Evolutionary conservation across 2,329 filamentous ascomycete genomes (phyloP).

Genomic region (Tolypocladium endophyticum): DNA sequence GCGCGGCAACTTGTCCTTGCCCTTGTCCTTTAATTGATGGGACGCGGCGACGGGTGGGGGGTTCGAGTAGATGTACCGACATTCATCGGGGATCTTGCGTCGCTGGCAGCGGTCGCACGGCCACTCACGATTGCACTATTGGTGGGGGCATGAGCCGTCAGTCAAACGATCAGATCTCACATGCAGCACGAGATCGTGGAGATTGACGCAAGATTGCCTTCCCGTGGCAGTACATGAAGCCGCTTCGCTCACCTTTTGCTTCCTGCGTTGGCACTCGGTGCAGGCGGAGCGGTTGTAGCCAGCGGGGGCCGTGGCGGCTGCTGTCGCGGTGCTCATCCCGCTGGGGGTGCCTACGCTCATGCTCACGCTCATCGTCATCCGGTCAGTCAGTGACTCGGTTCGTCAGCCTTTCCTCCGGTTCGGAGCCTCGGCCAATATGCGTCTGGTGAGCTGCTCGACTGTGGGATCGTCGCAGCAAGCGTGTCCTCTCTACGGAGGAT

Average conservation of each 20-base stretch:
- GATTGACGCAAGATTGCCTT: background rate
- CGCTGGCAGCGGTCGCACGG: slow-evolving; percentile 21
- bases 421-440: background rate
- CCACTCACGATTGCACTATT: slow-evolving; percentile 21
- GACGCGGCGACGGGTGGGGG: background rate
- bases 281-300: slow-evolving; percentile 24
- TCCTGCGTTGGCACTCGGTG: slow-evolving; percentile 30
- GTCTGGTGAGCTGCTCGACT: background rate
- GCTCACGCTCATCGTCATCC: background rate
- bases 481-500: background rate
- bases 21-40: slow-evolving; percentile 2
- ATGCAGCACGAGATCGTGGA: background rate
- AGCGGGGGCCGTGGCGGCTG: background rate
- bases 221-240: background rate
- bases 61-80: slow-evolving; percentile 13
- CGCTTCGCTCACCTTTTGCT: slow-evolving; percentile 21
- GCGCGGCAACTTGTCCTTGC: background rate
- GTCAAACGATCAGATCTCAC: background rate
- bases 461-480: background rate
- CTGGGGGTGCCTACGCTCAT: background rate
- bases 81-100: slow-evolving; percentile 18
- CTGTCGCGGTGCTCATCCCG: background rate
- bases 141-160: background rate
- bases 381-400: background rate
- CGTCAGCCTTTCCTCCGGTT: background rate